Percentiles rank a stretch among this genome's conserved stretches.
Evolutionary conservation across 2,329 filamentous ascomycete genomes (phyloP).

Genomic region (Cercospora citrullina): DNA sequence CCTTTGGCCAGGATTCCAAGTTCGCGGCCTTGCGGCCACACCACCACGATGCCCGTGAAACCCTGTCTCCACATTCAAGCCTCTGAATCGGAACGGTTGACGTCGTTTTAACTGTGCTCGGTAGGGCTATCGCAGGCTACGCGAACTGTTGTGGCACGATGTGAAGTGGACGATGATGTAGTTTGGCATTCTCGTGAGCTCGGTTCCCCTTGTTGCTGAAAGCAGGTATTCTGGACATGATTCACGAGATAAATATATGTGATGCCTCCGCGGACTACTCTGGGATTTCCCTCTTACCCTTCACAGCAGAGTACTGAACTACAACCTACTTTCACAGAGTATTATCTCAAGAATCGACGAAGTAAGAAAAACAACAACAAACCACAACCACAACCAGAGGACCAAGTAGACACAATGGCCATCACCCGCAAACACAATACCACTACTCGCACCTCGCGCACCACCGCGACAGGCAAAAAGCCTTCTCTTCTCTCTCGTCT

Average conservation of each 20-base stretch:
- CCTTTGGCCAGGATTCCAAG: constrained; percentile 12
- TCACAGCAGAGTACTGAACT: not conserved
- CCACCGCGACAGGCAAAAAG: constrained; percentile 43
- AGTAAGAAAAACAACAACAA: not conserved
- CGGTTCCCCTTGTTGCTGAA: not conserved
- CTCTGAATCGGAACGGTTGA: not conserved
- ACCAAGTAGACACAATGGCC: constrained; percentile 2
- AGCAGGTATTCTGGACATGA: constrained; percentile 10
- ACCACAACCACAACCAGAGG: not conserved
- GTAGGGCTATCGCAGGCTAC: not conserved
- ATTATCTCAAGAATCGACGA: not conserved
- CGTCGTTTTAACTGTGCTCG: not conserved
- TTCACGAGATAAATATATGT: constrained; percentile 7
- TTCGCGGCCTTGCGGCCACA: not conserved
- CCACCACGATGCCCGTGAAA: not conserved
- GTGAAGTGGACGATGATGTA: constrained; percentile 10
- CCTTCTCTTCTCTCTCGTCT: constrained; percentile 58
- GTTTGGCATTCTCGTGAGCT: not conserved
- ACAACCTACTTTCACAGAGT: constrained; percentile 7
- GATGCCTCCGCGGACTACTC: constrained; percentile 4
- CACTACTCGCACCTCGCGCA: constrained; percentile 21
- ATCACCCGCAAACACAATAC: constrained; percentile 9
- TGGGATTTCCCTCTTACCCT: constrained; percentile 9
- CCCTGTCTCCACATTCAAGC: not conserved
- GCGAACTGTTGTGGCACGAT: constrained; percentile 1